Evolutionary conservation across 345 rosid genomes (phyloP).

Genomic region (Pugionium dolabratum): DNA sequence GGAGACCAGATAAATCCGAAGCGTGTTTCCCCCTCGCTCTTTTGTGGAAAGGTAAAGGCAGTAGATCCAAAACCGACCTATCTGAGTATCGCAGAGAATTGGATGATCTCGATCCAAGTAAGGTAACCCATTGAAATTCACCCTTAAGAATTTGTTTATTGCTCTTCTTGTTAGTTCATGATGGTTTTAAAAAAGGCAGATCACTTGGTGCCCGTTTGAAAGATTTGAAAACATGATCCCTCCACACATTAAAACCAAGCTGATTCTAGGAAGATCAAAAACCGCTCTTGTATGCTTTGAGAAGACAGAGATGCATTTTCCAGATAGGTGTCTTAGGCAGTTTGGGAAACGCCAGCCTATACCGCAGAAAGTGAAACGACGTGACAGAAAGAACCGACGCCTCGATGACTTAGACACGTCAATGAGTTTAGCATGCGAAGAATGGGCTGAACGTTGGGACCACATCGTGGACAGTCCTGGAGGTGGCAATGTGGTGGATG

Average conservation of each 20-base stretch:
- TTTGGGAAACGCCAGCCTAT: slow-evolving; percentile 63
- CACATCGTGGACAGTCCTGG: slow-evolving; percentile 50
- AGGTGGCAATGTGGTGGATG: slow-evolving; percentile 46
- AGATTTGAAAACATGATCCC: slow-evolving; percentile 58
- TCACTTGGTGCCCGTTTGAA: slow-evolving; percentile 64
- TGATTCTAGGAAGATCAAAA: slow-evolving; percentile 75
- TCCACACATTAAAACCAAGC: slow-evolving; percentile 42
- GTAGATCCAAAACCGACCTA: slow-evolving; percentile 59
- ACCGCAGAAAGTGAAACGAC: slow-evolving; percentile 62
- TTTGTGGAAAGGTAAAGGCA: slow-evolving; percentile 75
- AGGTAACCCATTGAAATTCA: slow-evolving; percentile 43
- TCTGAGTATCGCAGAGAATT: slow-evolving; percentile 66
- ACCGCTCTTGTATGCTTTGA: slow-evolving; percentile 79
- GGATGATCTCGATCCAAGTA: slow-evolving; percentile 57
- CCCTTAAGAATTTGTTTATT: neutral
- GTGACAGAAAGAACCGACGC: slow-evolving; percentile 69
- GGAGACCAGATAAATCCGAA: slow-evolving; percentile 59
- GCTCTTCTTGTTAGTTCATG: slow-evolving; percentile 6
- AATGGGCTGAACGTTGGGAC: slow-evolving; percentile 60
- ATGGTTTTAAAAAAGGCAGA: slow-evolving; percentile 25
- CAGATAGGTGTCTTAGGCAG: slow-evolving; percentile 80
- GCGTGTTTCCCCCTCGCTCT: slow-evolving; percentile 61
- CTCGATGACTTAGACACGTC: slow-evolving; percentile 74
- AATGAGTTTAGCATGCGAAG: slow-evolving; percentile 67
- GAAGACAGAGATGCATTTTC: slow-evolving; percentile 77